phyloP scores from a whole-genome alignment of 345 rosid genomes.

The Heritiera littoralis region DNA sequence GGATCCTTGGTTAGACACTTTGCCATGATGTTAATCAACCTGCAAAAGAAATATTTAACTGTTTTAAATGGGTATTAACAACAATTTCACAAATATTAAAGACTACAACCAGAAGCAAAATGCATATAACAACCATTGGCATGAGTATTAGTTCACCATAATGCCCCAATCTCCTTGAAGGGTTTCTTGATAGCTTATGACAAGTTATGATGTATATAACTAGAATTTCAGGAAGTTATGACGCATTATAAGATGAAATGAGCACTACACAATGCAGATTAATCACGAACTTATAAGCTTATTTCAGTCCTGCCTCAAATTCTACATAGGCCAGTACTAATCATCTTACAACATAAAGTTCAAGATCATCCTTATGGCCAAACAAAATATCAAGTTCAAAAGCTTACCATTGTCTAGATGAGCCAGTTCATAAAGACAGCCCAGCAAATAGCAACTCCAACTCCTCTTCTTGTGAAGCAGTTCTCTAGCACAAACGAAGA shows the following conservation, averaged over 20 bases:
- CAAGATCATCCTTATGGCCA: not conserved
- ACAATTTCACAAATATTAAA: not conserved
- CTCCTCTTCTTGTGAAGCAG: constrained; percentile 61
- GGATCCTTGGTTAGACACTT: not conserved
- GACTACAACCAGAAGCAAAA: not conserved
- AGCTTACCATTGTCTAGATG: constrained; percentile 16
- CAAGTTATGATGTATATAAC: not conserved
- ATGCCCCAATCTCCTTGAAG: not conserved
- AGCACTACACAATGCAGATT: not conserved
- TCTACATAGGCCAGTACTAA: not conserved
- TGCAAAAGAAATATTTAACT: not conserved
- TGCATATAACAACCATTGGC: constrained; percentile 5
- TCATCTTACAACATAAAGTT: not conserved
- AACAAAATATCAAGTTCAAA: not conserved
- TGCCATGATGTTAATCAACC: not conserved
- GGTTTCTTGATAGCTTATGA: not conserved
- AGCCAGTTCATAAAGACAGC: constrained; percentile 52
- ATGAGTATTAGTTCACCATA: not conserved
- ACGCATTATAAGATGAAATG: not conserved
- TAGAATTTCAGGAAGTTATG: not conserved
- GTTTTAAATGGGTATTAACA: not conserved
- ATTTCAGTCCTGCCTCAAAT: not conserved
- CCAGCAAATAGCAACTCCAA: constrained; percentile 78
- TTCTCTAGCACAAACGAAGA: constrained; percentile 53
- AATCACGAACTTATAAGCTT: not conserved